Conservation (phyloP, 352 stramenopile species). For the Globisporangium mamillatum region DNA sequence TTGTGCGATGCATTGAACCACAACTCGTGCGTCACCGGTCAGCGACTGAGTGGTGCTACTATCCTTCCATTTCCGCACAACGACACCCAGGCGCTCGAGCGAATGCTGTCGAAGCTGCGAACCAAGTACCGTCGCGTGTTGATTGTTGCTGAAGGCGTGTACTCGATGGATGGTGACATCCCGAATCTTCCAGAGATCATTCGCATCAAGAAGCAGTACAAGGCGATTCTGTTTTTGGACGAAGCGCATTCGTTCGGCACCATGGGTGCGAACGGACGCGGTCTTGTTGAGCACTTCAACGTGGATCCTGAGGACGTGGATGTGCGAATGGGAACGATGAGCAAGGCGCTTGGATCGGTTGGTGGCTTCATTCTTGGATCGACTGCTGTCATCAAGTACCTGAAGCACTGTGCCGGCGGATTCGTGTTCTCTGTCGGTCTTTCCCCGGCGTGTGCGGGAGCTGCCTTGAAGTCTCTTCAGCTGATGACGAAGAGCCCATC, state of each 20-base stretch:
- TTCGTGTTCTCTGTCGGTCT: conserved; percentile 82
- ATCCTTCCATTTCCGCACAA: conserved; percentile 82
- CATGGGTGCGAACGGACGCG: conserved; percentile 50
- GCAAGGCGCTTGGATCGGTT: conserved; percentile 65
- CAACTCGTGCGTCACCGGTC: conserved; percentile 74
- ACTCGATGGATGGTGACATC: conserved; percentile 75
- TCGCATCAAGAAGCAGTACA: conserved; percentile 68
- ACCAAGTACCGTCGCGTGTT: conserved; percentile 75
- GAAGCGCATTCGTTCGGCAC: conserved; percentile 71
- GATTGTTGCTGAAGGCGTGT: conserved; percentile 64
- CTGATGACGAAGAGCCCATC: conserved; percentile 59
- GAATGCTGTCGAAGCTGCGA: conserved; percentile 64
- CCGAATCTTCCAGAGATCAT: conserved; percentile 51
- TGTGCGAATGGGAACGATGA: conserved; percentile 72
- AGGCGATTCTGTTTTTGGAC: conserved; percentile 56
- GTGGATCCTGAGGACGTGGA: conserved; percentile 47
- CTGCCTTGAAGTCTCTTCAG: conserved; percentile 65
- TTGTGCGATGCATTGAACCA: conserved; percentile 79
- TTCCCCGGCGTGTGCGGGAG: conserved; percentile 60
- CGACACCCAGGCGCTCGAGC: conserved; percentile 65
- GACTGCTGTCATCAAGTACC: conserved; percentile 45
- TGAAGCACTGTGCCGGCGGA: conserved; percentile 63
- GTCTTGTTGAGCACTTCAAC: conserved; percentile 53
- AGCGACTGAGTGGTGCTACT: conserved; percentile 72
- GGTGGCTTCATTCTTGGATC: conserved; percentile 65